phyloP scores from a whole-genome alignment of 176 grass and related monocot genomes.

The Aechmea fasciata region DNA sequence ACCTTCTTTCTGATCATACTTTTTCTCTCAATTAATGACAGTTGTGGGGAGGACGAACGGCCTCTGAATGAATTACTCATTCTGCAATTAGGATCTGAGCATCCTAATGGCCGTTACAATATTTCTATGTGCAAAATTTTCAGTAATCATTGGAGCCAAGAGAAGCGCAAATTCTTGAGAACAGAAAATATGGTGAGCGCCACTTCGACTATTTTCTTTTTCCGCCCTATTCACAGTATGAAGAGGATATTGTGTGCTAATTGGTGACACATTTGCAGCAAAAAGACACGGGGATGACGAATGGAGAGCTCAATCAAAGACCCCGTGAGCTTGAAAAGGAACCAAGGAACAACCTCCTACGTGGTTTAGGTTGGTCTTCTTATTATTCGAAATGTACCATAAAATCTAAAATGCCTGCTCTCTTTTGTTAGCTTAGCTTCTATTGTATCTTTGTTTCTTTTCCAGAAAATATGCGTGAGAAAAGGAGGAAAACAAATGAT shows the following conservation, averaged over 20 bases:
- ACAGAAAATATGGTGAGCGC: constrained; percentile 31
- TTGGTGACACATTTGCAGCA: constrained; percentile 26
- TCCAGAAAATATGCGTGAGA: constrained; percentile 54
- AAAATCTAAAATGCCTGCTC: not conserved
- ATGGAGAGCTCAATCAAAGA: constrained; percentile 34
- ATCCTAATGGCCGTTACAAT: constrained; percentile 91
- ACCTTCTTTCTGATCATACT: not conserved
- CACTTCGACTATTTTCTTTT: not conserved
- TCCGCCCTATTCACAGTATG: too few species aligned
- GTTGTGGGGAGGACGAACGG: constrained; percentile 84
- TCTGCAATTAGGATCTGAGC: constrained; percentile 82
- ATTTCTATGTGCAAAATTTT: constrained; percentile 92
- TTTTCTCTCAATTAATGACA: constrained; percentile 24
- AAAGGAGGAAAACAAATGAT: constrained; percentile 59
- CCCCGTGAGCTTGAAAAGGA: constrained; percentile 32
- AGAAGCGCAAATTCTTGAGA: constrained; percentile 66
- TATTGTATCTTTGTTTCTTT: not conserved
- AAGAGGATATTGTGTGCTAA: not conserved
- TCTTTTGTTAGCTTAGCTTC: not conserved
- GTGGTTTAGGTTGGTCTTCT: constrained; percentile 35
- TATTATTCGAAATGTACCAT: constrained; percentile 1
- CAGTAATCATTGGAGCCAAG: constrained; percentile 85
- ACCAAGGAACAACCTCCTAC: constrained; percentile 32
- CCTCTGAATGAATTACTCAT: constrained; percentile 87
- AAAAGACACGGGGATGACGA: constrained; percentile 24